Evolutionary conservation across 2,329 filamentous ascomycete genomes (phyloP).

Genomic region (Fusarium agapanthi): DNA sequence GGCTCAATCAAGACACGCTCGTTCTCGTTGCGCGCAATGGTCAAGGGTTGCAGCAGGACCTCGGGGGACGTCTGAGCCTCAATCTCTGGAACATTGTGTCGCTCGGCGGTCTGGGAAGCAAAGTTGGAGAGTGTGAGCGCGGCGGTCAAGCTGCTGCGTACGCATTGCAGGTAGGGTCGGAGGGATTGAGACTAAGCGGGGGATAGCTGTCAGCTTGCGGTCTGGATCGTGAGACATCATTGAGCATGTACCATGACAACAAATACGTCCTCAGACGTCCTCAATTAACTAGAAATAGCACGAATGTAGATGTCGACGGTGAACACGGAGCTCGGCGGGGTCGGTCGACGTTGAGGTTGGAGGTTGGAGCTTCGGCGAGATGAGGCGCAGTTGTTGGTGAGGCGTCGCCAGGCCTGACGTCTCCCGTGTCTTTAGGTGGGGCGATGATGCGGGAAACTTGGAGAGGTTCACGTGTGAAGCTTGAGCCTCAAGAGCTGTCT

Average conservation of each 20-base stretch:
- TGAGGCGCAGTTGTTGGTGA: constrained; percentile 37
- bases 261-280: constrained; percentile 12
- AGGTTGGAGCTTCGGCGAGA: constrained; percentile 39
- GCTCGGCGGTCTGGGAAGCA: constrained; percentile 93
- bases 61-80: constrained; percentile 94
- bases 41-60: constrained; percentile 89
- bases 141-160: constrained; percentile 91
- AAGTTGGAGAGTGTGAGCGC: constrained; percentile 92
- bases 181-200: constrained; percentile 85
- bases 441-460: constrained; percentile 18
- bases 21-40: constrained; percentile 93
- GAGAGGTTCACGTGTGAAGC: constrained; percentile 26
- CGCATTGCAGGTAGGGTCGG: constrained; percentile 94
- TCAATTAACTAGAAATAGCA: constrained; percentile 1
- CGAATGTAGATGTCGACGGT: constrained; percentile 24
- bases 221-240: not conserved
- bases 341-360: constrained; percentile 38
- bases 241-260: constrained; percentile 32
- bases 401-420: constrained; percentile 45
- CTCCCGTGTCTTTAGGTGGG: constrained; percentile 42
- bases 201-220: constrained; percentile 31
- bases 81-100: constrained; percentile 98
- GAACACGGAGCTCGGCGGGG: constrained; percentile 38
- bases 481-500: constrained; percentile 15
- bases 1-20: constrained; percentile 96